These are phyloP conservation scores for Fragilaria radians DNA, from an alignment of 108 stramenopile genomes.

Conservation along the genomic window DNA sequence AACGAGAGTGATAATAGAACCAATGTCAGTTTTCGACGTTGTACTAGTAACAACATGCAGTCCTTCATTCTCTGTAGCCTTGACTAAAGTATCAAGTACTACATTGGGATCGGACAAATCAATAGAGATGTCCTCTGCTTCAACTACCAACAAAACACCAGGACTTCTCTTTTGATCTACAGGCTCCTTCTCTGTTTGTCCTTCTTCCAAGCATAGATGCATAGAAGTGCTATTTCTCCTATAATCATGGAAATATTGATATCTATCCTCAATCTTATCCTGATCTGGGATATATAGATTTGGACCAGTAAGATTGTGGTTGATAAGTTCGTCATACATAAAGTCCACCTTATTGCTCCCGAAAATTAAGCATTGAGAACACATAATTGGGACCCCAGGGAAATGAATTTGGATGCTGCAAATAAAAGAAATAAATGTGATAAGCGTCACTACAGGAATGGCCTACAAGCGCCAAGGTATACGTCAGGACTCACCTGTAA, in stretches of 20 bases:
- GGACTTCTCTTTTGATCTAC: conserved; percentile 43
- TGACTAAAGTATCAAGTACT: conserved; percentile 12
- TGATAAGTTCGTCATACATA: conserved; percentile 32
- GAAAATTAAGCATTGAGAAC: conserved; percentile 68
- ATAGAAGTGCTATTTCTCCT: conserved; percentile 41
- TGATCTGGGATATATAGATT: conserved; percentile 29
- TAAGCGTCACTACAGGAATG: neutral
- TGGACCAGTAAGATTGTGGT: conserved; percentile 15
- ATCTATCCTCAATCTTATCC: conserved; percentile 46
- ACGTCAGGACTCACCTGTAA: conserved; percentile 18
- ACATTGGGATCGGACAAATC: conserved; percentile 12
- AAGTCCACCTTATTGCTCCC: conserved; percentile 71
- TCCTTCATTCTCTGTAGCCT: conserved; percentile 29
- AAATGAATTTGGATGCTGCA: conserved; percentile 30
- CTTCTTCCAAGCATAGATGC: conserved; percentile 29
- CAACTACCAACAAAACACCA: conserved; percentile 65
- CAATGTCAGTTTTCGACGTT: conserved; percentile 20
- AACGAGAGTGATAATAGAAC: conserved; percentile 17
- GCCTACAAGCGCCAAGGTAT: neutral
- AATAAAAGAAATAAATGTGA: neutral
- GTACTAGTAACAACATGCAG: conserved; percentile 23
- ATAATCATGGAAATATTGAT: conserved; percentile 58
- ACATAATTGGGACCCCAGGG: conserved; percentile 54
- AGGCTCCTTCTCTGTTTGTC: conserved; percentile 21
- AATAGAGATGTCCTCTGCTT: conserved; percentile 48